Conservation (phyloP, 345 rosid genomes). For the Eucalyptus lansdowneana region DNA sequence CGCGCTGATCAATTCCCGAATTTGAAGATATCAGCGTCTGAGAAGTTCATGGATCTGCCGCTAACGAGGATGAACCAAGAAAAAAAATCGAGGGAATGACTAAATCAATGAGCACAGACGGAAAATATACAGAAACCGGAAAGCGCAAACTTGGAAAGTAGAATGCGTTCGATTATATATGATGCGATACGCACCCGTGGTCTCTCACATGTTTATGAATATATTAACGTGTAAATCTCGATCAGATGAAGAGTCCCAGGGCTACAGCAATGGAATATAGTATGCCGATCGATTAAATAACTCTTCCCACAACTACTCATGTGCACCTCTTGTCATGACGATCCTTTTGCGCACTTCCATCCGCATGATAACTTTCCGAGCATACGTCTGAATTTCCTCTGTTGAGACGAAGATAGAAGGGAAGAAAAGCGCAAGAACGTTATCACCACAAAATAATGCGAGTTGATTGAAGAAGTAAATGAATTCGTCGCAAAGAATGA, state of each 20-base stretch:
- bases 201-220: background rate
- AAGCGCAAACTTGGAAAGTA: background rate
- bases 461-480: background rate
- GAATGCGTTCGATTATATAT: background rate
- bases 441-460: background rate
- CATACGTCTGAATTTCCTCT: conserved; percentile 25
- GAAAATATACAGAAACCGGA: background rate
- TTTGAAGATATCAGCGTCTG: background rate
- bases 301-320: background rate
- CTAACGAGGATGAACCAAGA: background rate
- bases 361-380: conserved; percentile 6
- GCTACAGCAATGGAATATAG: background rate
- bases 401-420: background rate
- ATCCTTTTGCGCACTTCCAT: background rate
- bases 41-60: background rate
- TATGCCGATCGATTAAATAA: background rate
- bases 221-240: background rate
- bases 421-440: background rate
- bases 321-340: background rate
- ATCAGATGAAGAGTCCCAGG: background rate
- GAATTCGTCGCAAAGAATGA: background rate
- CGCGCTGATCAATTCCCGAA: background rate
- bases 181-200: background rate
- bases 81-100: background rate
- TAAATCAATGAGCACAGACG: background rate